Conservation (phyloP, 331 rosid species). For the Cydonia oblonga region DNA sequence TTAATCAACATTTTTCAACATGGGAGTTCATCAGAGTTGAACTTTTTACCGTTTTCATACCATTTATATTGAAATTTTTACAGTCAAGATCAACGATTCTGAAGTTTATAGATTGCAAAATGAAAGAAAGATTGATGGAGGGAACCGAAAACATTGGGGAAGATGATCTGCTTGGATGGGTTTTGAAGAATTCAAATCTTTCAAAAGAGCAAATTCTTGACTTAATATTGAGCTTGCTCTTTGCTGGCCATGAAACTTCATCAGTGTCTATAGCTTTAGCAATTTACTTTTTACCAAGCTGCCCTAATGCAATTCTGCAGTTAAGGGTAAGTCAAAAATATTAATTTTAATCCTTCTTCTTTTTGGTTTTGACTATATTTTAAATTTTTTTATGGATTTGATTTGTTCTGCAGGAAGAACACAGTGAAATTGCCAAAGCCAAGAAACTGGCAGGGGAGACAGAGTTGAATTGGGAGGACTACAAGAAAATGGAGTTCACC, state of each 20-base stretch:
- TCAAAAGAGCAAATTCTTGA: slow-evolving; percentile 93
- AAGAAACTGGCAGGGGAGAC: slow-evolving; percentile 58
- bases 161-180: slow-evolving; percentile 88
- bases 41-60: neutral
- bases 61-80: neutral
- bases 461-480: slow-evolving; percentile 86
- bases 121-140: slow-evolving; percentile 43
- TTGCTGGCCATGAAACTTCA: slow-evolving; percentile 98
- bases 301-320: slow-evolving; percentile 56
- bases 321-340: slow-evolving; percentile 40
- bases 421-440: slow-evolving; percentile 51
- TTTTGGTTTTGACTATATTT: neutral
- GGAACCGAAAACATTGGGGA: slow-evolving; percentile 37
- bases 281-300: slow-evolving; percentile 59
- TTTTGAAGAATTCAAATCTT: slow-evolving; percentile 73
- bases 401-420: slow-evolving; percentile 52
- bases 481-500: slow-evolving; percentile 87
- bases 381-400: neutral
- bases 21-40: neutral
- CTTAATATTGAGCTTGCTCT: slow-evolving; percentile 74
- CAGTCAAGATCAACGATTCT: slow-evolving; percentile 78
- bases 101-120: slow-evolving; percentile 69
- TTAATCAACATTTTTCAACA: neutral
- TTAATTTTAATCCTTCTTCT: neutral
- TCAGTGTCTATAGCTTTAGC: slow-evolving; percentile 86